A percentile compares a stretch with the other conserved stretches of the same genome.
These are phyloP conservation scores for Dioszegia crocea DNA, from an alignment of 768 basidiomycete genomes.

Conservation along the genomic window DNA sequence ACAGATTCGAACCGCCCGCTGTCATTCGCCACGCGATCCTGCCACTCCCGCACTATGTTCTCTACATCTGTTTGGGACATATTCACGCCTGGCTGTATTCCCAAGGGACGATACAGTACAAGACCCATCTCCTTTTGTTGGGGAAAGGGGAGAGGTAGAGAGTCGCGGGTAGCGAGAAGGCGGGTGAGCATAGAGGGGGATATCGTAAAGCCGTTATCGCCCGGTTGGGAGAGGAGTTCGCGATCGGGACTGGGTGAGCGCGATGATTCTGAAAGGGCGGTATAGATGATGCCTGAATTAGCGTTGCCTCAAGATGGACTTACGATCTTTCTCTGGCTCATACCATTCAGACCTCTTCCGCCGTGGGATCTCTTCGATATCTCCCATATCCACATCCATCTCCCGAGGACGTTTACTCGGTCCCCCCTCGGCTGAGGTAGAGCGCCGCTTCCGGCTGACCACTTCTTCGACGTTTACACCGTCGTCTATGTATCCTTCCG, in stretches of 20 bases:
- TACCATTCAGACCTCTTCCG: constrained; percentile 24
- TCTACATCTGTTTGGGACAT: neutral
- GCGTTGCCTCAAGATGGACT: constrained; percentile 5
- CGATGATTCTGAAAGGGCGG: constrained; percentile 24
- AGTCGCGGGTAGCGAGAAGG: constrained; percentile 25
- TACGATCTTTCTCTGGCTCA: constrained; percentile 44
- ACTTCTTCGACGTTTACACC: constrained; percentile 26
- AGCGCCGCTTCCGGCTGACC: constrained; percentile 8
- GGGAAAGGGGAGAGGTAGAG: neutral
- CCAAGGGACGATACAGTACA: constrained; percentile 30
- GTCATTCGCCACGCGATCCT: constrained; percentile 10
- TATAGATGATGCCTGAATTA: constrained; percentile 38
- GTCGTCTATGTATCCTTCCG: neutral
- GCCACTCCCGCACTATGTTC: constrained; percentile 30
- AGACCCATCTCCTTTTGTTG: constrained; percentile 14
- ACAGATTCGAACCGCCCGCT: constrained; percentile 27
- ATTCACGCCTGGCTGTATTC: neutral
- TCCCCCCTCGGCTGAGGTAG: constrained; percentile 4
- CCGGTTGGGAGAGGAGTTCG: constrained; percentile 27
- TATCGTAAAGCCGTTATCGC: constrained; percentile 36
- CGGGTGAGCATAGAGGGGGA: constrained; percentile 36
- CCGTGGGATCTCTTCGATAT: constrained; percentile 10
- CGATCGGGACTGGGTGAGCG: constrained; percentile 18
- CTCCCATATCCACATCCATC: constrained; percentile 24
- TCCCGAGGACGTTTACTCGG: neutral